Percentiles rank a stretch among this genome's conserved stretches.
Conservation (phyloP, 2,329 filamentous ascomycete species). For the Pseudophaeomoniella oleicola region DNA sequence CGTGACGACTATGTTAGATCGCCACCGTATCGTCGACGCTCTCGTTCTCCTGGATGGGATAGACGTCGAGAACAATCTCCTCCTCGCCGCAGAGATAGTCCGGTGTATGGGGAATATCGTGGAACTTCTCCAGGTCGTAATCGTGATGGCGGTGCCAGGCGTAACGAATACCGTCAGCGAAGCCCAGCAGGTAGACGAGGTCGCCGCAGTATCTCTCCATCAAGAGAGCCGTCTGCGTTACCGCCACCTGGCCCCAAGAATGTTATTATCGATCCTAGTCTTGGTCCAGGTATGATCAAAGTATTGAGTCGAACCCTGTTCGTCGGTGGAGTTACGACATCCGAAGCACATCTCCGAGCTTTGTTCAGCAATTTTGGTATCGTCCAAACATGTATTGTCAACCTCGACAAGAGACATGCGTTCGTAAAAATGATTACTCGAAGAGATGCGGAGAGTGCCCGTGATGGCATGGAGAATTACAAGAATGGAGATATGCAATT, state of each 20-base stretch:
- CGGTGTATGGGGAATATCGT: conserved; percentile 59
- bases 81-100: conserved; percentile 49
- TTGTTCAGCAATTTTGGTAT: conserved; percentile 72
- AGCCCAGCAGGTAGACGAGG: conserved; percentile 56
- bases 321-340: conserved; percentile 82
- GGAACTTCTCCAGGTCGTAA: conserved; percentile 51
- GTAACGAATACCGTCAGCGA: conserved; percentile 67
- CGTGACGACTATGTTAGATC: conserved; percentile 30
- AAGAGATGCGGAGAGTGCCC: conserved; percentile 67
- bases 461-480: conserved; percentile 72
- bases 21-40: conserved; percentile 42
- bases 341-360: conserved; percentile 65
- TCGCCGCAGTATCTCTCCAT: conserved; percentile 47
- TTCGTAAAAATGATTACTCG: conserved; percentile 98
- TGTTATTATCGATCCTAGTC: conserved; percentile 60
- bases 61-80: conserved; percentile 54
- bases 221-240: conserved; percentile 25
- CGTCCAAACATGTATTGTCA: conserved; percentile 96
- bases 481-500: conserved; percentile 59
- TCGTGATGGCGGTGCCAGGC: conserved; percentile 36
- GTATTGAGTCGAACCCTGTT: conserved; percentile 91
- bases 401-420: conserved; percentile 93
- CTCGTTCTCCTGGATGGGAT: conserved; percentile 62
- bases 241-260: conserved; percentile 50
- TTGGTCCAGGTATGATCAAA: conserved; percentile 70